Evolutionary conservation across 2,329 filamentous ascomycete species (phyloP).

Genomic region (Alternaria incomplexa): DNA sequence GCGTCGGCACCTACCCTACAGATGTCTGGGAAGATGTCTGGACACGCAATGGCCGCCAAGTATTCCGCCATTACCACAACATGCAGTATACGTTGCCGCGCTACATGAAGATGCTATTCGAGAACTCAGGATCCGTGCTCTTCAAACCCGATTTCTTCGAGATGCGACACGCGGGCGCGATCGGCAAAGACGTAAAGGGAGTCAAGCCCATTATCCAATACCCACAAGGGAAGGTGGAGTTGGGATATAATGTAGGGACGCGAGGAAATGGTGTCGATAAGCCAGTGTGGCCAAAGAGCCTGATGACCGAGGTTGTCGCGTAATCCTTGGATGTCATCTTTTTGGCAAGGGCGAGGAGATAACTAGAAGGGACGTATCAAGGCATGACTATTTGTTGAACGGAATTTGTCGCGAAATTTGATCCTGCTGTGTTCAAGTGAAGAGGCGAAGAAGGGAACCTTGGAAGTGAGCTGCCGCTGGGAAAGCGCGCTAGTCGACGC

Average conservation of each 20-base stretch:
- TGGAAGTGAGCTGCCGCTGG: background rate
- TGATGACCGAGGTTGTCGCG: conserved; percentile 48
- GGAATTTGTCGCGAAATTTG: too few relatives aligned
- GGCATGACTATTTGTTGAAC: too few relatives aligned
- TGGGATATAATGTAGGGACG: conserved; percentile 58
- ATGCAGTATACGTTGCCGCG: conserved; percentile 53
- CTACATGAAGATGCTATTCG: conserved; percentile 50
- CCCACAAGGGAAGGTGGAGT: conserved; percentile 32
- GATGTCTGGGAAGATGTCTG: conserved; percentile 58
- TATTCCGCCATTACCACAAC: conserved; percentile 60
- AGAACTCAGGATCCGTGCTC: conserved; percentile 49
- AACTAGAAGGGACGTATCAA: too few relatives aligned
- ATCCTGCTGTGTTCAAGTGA: too few relatives aligned
- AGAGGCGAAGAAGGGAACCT: too few relatives aligned
- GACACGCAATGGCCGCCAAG: conserved; percentile 52
- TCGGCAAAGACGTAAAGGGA: conserved; percentile 48
- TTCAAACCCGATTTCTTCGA: conserved; percentile 60
- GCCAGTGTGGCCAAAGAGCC: conserved; percentile 56
- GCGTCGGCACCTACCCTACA: conserved; percentile 43
- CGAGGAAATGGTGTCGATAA: conserved; percentile 59
- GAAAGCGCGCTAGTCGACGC: background rate
- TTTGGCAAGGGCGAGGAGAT: background rate
- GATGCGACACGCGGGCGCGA: conserved; percentile 43
- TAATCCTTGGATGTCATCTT: conserved; percentile 2
- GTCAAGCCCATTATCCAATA: conserved; percentile 56